These are phyloP conservation scores for Aspergillus sp. DNA, from an alignment of 2,329 filamentous ascomycete genomes.

Conservation along the genomic window DNA sequence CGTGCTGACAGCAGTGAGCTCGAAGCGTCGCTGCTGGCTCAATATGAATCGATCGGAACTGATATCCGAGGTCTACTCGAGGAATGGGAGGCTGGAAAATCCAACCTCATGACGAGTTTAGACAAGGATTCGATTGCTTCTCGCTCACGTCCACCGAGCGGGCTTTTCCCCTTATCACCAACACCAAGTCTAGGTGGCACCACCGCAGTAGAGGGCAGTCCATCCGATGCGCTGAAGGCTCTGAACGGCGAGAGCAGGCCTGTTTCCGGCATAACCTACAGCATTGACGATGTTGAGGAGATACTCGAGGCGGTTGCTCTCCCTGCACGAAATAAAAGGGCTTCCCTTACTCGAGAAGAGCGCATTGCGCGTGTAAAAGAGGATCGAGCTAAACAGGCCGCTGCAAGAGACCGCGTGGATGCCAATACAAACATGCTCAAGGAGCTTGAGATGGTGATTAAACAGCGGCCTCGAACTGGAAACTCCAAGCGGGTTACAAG, in stretches of 20 bases:
- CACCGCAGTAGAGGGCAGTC: slow-evolving; percentile 60
- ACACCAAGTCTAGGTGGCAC: slow-evolving; percentile 51
- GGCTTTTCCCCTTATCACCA: slow-evolving; percentile 49
- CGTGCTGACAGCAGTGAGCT: slow-evolving; percentile 72
- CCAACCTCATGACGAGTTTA: slow-evolving; percentile 79
- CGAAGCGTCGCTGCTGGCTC: slow-evolving; percentile 76
- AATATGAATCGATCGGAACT: slow-evolving; percentile 92
- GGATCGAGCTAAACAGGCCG: slow-evolving; percentile 75
- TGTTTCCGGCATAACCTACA: slow-evolving; percentile 32
- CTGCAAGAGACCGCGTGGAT: slow-evolving; percentile 73
- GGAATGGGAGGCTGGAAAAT: slow-evolving; percentile 86
- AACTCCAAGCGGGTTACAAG: slow-evolving; percentile 49
- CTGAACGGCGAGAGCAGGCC: slow-evolving; percentile 69
- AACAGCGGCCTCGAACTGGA: slow-evolving; percentile 52
- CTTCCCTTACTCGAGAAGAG: slow-evolving; percentile 78
- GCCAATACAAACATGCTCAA: slow-evolving; percentile 87
- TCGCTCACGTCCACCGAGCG: slow-evolving; percentile 59
- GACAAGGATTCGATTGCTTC: slow-evolving; percentile 73
- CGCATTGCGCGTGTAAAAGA: slow-evolving; percentile 86
- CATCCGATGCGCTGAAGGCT: slow-evolving; percentile 73
- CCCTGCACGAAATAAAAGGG: slow-evolving; percentile 68
- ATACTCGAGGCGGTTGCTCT: slow-evolving; percentile 90
- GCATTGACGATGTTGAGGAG: slow-evolving; percentile 64
- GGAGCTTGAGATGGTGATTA: slow-evolving; percentile 90
- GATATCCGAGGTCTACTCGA: slow-evolving; percentile 80